Percentiles rank a stretch among this genome's conserved stretches.
Conservation (phyloP, 192 early-diverging fungal species). For the Coemansia sp. region DNA sequence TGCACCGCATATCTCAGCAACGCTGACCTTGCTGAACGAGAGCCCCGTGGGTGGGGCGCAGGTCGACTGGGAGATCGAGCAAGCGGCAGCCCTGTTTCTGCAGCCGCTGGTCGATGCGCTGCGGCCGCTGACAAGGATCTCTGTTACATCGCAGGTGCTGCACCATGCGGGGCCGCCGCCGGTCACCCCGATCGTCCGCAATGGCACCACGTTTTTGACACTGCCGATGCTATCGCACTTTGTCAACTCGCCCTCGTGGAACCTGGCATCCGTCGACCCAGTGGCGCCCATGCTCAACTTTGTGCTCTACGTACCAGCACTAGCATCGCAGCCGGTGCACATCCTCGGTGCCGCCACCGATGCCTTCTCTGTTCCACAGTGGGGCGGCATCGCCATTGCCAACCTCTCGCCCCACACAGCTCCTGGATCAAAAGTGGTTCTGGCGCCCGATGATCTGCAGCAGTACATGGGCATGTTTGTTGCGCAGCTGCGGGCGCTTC, state of each 20-base stretch:
- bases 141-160: slow-evolving; percentile 81
- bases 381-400: slow-evolving; percentile 88
- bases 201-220: slow-evolving; percentile 55
- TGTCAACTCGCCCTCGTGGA: slow-evolving; percentile 97
- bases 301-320: slow-evolving; percentile 80
- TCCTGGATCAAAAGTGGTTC: slow-evolving; percentile 18
- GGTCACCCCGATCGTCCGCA: slow-evolving; percentile 57
- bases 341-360: slow-evolving; percentile 61
- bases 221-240: slow-evolving; percentile 82
- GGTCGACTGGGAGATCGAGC: slow-evolving; percentile 83
- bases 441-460: slow-evolving; percentile 59
- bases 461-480: slow-evolving; percentile 78
- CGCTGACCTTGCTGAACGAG: slow-evolving; percentile 84
- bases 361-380: slow-evolving; percentile 90
- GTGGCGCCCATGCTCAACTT: slow-evolving; percentile 84
- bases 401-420: slow-evolving; percentile 21
- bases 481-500: slow-evolving; percentile 75
- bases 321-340: slow-evolving; percentile 65
- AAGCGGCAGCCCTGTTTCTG: slow-evolving; percentile 64
- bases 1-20: slow-evolving; percentile 78
- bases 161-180: slow-evolving; percentile 77
- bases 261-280: slow-evolving; percentile 83
- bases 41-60: slow-evolving; percentile 63
- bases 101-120: slow-evolving; percentile 72
- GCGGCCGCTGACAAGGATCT: slow-evolving; percentile 69